These are phyloP conservation scores for Ustanciosporium gigantosporum DNA, from an alignment of 1,284 basidiomycete species.

Conservation along the genomic window DNA sequence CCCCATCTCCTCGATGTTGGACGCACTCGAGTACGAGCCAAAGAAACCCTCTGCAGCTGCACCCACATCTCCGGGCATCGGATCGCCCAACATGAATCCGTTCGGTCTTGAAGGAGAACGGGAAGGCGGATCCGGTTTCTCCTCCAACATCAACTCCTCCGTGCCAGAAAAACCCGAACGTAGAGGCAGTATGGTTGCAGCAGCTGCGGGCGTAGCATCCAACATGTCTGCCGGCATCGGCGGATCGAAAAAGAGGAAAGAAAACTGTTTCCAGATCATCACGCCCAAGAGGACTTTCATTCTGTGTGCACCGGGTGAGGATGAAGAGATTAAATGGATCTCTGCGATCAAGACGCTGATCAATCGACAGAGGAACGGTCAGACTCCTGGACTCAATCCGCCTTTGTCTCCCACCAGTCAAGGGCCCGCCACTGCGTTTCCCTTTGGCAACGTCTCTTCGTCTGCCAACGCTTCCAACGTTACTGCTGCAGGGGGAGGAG, in stretches of 20 bases:
- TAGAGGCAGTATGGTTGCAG: constrained; percentile 32
- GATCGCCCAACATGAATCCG: constrained; percentile 25
- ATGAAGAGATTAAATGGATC: constrained; percentile 98
- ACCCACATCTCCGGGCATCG: constrained; percentile 40
- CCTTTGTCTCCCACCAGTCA: constrained; percentile 21
- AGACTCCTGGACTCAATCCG: constrained; percentile 11
- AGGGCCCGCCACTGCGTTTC: constrained; percentile 6
- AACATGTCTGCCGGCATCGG: constrained; percentile 32
- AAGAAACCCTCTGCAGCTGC: constrained; percentile 34
- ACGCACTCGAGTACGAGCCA: constrained; percentile 79
- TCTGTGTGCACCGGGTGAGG: constrained; percentile 91
- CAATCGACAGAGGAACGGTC: constrained; percentile 57
- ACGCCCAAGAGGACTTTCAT: constrained; percentile 87
- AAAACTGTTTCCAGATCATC: constrained; percentile 89
- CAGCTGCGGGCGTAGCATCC: constrained; percentile 33
- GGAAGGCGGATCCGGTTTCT: constrained; percentile 1
- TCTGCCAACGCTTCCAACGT: not conserved
- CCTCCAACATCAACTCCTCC: not conserved
- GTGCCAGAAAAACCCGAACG: constrained; percentile 24
- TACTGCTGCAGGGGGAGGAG: not conserved
- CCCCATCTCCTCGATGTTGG: constrained; percentile 80
- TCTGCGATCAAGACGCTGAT: constrained; percentile 89
- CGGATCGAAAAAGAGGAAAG: constrained; percentile 50
- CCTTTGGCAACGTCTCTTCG: constrained; percentile 5
- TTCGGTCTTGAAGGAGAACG: constrained; percentile 10